These are phyloP conservation scores for Neofusicoccum sp. DNA, from an alignment of 2,329 filamentous ascomycete species.

Conservation along the genomic window DNA sequence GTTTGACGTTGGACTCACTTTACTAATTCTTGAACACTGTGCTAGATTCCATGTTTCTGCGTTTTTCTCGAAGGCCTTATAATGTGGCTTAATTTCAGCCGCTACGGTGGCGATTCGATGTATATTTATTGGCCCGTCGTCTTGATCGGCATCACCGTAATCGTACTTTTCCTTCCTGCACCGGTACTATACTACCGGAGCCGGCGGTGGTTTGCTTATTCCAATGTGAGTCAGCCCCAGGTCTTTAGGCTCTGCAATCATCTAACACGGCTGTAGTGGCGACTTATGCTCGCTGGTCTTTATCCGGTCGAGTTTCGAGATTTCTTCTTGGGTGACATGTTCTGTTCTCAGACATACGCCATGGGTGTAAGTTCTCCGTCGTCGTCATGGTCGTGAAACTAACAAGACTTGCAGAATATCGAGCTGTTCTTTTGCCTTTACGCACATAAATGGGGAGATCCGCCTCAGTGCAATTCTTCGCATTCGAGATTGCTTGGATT, in stretches of 20 bases:
- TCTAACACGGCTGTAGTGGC: conserved; percentile 61
- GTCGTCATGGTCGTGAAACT: conserved; percentile 20
- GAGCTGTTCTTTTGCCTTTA: conserved; percentile 95
- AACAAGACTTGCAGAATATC: conserved; percentile 62
- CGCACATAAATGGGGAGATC: conserved; percentile 70
- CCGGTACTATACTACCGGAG: conserved; percentile 72
- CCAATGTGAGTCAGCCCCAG: conserved; percentile 62
- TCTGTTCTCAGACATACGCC: conserved; percentile 89
- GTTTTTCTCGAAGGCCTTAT: conserved; percentile 72
- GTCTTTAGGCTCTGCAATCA: not conserved
- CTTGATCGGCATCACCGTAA: conserved; percentile 65
- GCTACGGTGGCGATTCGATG: conserved; percentile 63
- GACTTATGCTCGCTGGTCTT: conserved; percentile 77
- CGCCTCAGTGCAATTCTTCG: conserved; percentile 76
- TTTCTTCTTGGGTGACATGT: conserved; percentile 97
- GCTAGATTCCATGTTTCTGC: conserved; percentile 76
- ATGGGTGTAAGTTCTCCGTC: conserved; percentile 65
- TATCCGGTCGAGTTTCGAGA: conserved; percentile 96
- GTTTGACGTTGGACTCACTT: no score
- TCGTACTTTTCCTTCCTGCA: conserved; percentile 73
- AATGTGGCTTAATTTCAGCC: conserved; percentile 85
- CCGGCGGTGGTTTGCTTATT: conserved; percentile 82
- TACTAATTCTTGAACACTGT: conserved; percentile 43
- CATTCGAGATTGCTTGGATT: conserved; percentile 84
- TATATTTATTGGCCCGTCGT: conserved; percentile 86